phyloP scores from a whole-genome alignment of 352 stramenopile genomes.

The Phytophthora aleatoria region DNA sequence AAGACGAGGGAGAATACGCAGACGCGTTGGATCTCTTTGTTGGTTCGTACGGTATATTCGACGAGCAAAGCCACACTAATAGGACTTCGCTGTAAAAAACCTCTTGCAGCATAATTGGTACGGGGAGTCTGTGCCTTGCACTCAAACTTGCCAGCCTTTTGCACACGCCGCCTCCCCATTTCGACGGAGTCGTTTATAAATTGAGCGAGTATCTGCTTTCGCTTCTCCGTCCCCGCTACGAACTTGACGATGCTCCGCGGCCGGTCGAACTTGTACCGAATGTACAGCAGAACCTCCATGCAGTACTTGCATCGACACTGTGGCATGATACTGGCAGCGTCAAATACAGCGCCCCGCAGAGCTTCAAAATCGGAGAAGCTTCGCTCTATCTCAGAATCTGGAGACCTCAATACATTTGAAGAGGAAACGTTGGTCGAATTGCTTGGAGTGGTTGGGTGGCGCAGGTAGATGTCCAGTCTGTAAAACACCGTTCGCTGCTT shows the following conservation, averaged over 20 bases:
- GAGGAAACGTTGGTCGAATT: background rate
- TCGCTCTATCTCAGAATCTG: background rate
- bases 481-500: background rate
- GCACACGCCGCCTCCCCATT: background rate
- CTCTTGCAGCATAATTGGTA: too few relatives aligned
- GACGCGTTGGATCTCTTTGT: too few relatives aligned
- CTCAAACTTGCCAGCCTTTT: background rate
- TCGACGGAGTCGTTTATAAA: background rate
- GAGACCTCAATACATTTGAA: background rate
- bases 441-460: background rate
- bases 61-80: too few relatives aligned
- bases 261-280: background rate
- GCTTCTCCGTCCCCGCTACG: background rate
- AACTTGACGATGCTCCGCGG: background rate
- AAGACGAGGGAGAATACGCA: too few relatives aligned
- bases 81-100: too few relatives aligned
- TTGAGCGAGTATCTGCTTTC: background rate
- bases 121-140: background rate
- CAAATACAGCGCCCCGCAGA: background rate
- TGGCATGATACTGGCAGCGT: background rate
- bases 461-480: background rate
- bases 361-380: background rate
- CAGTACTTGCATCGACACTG: background rate
- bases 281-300: background rate
- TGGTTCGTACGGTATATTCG: too few relatives aligned